phyloP scores from a whole-genome alignment of 108 stramenopile genomes.

The Cyclotella atomus region DNA sequence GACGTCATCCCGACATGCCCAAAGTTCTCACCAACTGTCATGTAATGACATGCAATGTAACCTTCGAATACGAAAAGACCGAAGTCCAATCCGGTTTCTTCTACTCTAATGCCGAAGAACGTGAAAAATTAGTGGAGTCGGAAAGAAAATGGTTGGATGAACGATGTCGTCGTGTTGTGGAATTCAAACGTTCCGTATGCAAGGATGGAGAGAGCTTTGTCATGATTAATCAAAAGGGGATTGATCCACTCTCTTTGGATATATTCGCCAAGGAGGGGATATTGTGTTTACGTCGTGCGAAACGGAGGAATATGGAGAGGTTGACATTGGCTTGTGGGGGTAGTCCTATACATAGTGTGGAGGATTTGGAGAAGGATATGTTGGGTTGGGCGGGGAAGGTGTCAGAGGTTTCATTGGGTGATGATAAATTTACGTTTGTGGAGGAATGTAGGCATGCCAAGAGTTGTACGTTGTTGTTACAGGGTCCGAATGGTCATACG shows the following conservation, averaged over 20 bases:
- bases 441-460: constrained; percentile 94
- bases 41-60: constrained; percentile 98
- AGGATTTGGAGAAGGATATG: constrained; percentile 90
- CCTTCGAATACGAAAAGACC: constrained; percentile 99
- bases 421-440: constrained; percentile 99
- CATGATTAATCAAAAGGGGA: constrained; percentile 99
- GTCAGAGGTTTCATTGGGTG: constrained; percentile 94
- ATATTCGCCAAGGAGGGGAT: constrained; percentile 99
- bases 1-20: constrained; percentile 99
- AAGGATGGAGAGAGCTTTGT: constrained; percentile 94
- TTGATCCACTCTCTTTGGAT: constrained; percentile 97
- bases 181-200: constrained; percentile 95
- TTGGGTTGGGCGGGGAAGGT: constrained; percentile 96
- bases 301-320: constrained; percentile 99
- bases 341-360: constrained; percentile 90
- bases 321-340: constrained; percentile 98
- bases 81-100: constrained; percentile 96
- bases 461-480: constrained; percentile 94
- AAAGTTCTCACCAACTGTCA: constrained; percentile 89
- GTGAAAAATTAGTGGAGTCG: constrained; percentile 96
- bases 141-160: constrained; percentile 99
- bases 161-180: constrained; percentile 92
- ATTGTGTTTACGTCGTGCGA: constrained; percentile 95
- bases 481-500: constrained; percentile 97
- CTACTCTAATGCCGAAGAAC: constrained; percentile 95